Evolutionary conservation across 2,329 filamentous ascomycete species (phyloP).

Genomic region (Cryphonectria naterciae): DNA sequence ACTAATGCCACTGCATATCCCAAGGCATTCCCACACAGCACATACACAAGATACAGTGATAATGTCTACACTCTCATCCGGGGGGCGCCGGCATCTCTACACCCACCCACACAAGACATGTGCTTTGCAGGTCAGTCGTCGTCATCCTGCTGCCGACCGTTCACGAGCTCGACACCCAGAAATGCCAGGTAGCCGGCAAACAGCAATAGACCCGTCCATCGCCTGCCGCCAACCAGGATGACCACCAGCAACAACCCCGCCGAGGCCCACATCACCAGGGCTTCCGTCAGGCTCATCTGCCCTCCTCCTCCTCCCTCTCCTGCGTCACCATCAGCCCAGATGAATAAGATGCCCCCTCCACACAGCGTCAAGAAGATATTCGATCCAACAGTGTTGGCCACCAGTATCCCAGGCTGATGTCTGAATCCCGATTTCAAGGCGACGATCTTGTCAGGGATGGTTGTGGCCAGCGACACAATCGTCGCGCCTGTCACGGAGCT

Average conservation of each 20-base stretch:
- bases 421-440: slow-evolving; percentile 50
- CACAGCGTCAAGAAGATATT: slow-evolving; percentile 59
- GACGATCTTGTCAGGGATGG: slow-evolving; percentile 56
- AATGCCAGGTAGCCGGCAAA: slow-evolving; percentile 39
- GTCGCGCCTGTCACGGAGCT: slow-evolving; percentile 51
- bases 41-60: too few species aligned
- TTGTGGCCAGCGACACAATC: slow-evolving; percentile 54
- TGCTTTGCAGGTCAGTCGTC: not conserved
- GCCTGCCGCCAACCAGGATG: slow-evolving; percentile 37
- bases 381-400: slow-evolving; percentile 55
- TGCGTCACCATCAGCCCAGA: slow-evolving; percentile 34
- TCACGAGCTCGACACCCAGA: slow-evolving; percentile 32
- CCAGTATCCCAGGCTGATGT: slow-evolving; percentile 52
- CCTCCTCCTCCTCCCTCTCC: slow-evolving; percentile 28
- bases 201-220: slow-evolving; percentile 40
- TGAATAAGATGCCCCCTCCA: slow-evolving; percentile 42
- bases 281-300: slow-evolving; percentile 36
- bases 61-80: too few species aligned
- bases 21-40: too few species aligned
- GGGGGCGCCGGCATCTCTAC: not conserved
- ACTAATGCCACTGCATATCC: too few species aligned
- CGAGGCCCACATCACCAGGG: slow-evolving; percentile 37
- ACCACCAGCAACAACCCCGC: slow-evolving; percentile 37
- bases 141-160: not conserved
- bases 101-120: not conserved